phyloP scores from a whole-genome alignment of 345 rosid species.

The Alliaria petiolata region DNA sequence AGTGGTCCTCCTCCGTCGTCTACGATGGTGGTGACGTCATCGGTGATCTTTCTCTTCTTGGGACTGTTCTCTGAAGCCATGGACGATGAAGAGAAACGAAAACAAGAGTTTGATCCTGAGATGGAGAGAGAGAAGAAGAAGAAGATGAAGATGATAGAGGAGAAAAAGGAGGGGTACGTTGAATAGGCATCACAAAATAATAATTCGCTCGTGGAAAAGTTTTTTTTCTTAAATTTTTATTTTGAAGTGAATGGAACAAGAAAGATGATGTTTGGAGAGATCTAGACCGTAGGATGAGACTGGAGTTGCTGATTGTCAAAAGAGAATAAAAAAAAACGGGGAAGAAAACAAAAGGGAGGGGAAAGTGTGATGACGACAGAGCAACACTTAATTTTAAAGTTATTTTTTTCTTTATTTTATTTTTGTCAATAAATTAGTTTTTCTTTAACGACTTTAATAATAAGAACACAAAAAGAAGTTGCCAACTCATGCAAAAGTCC shows the following conservation, averaged over 20 bases:
- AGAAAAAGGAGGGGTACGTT: constrained; percentile 37
- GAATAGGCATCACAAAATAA: constrained; percentile 44
- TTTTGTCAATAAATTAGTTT: no score
- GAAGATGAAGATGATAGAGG: constrained; percentile 28
- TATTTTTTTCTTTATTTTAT: not conserved
- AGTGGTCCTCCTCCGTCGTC: constrained; percentile 18
- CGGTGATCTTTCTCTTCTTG: constrained; percentile 32
- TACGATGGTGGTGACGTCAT: not conserved
- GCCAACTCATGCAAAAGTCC: constrained; percentile 35
- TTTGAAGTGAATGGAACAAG: not conserved
- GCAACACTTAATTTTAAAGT: constrained; percentile 19
- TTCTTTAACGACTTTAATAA: constrained; percentile 3
- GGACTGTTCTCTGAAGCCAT: constrained; percentile 34
- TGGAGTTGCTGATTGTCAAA: constrained; percentile 21
- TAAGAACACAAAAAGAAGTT: constrained; percentile 22
- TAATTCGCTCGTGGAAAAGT: constrained; percentile 22
- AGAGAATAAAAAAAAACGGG: constrained; percentile 23
- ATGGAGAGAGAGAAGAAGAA: constrained; percentile 8
- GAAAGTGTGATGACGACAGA: constrained; percentile 33
- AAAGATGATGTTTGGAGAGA: constrained; percentile 22
- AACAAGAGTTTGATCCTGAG: constrained; percentile 14
- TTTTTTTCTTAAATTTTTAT: not conserved
- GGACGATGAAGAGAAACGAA: constrained; percentile 10
- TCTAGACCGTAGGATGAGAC: constrained; percentile 34
- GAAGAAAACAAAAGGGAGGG: constrained; percentile 31